Base-by-base conservation (phyloP, 495 filamentous ascomycete genomes). In the Jackrogersella multiformis region DNA sequence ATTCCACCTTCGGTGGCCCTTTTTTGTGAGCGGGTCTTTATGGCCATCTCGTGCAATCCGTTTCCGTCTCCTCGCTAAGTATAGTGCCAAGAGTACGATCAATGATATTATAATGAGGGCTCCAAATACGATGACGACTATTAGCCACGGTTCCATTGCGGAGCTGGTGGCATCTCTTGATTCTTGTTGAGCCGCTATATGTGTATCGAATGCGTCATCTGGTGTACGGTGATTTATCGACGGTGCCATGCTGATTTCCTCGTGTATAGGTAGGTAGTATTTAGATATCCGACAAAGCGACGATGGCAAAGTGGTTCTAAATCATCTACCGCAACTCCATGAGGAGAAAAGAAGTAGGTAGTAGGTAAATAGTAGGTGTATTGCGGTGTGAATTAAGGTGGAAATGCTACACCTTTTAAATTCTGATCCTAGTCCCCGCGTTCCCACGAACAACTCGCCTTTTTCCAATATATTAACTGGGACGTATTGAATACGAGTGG, bases 131-230 rank as follows among this genome's bases (percentile, higher is more conserved):
- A 76, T 69, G 4, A 70, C 65, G 7, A 60, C 61, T 23, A 81
- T 73, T 30, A 78, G 46, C 79, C 78, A 81, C 13, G 67, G 66
- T 35, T 45, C 46, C 44, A 61, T 49, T 18, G 28, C 28, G 23
- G 2, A 26, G 10, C 45, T 20, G 26, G 18, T 15, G 26, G 7
- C 20, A 1, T 39, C 45, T 30, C 39, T 56, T 8, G 23, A 30
- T 58, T 62, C 60, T 39, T 35, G 38, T 49, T 21, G 42, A 30
- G 46, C 12, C 12, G 16, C 18, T 28, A 30, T 23, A 1, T 64
- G 39, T n/a, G 66, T 20, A 44, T 38, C 42, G 44, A 56, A 61
- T 28, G 24, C 52, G 32, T 57, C 61, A 26, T 56, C 41, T 18
- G 13, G 18, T 2, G 26, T 24, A 20, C 61, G 61, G 24, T n/a